Evolutionary conservation across 352 stramenopile species (phyloP).

Genomic region (Plasmopara muralis): DNA sequence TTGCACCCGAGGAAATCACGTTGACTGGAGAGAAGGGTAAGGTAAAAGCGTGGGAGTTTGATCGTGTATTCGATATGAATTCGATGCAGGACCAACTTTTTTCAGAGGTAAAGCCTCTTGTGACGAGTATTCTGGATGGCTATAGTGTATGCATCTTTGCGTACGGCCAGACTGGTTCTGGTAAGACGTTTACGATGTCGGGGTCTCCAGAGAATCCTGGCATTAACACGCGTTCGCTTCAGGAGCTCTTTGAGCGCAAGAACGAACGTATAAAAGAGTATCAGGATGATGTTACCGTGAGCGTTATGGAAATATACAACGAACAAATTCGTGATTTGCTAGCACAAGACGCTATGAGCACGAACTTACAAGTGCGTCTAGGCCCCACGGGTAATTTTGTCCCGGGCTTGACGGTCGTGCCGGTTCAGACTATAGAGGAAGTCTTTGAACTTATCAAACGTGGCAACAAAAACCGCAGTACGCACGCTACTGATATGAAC

Average conservation of each 20-base stretch:
- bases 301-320: slow-evolving; percentile 96
- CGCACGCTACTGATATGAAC: slow-evolving; percentile 85
- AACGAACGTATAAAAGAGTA: slow-evolving; percentile 58
- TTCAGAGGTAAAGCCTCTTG: slow-evolving; percentile 62
- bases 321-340: slow-evolving; percentile 93
- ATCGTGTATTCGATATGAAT: slow-evolving; percentile 75
- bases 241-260: slow-evolving; percentile 79
- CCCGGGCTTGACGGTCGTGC: slow-evolving; percentile 62
- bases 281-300: slow-evolving; percentile 83
- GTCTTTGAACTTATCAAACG: slow-evolving; percentile 81
- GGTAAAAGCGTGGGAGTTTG: slow-evolving; percentile 81
- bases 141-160: slow-evolving; percentile 90
- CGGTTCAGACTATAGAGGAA: slow-evolving; percentile 71
- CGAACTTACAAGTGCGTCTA: slow-evolving; percentile 79
- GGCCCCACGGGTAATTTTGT: slow-evolving; percentile 82
- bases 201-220: slow-evolving; percentile 59
- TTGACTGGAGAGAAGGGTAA: slow-evolving; percentile 78
- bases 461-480: slow-evolving; percentile 83
- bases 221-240: slow-evolving; percentile 81
- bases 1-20: slow-evolving; percentile 75
- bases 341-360: slow-evolving; percentile 68
- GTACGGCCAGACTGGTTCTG: slow-evolving; percentile 82
- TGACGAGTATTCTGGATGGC: slow-evolving; percentile 80
- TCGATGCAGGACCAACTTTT: slow-evolving; percentile 79
- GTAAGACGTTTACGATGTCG: slow-evolving; percentile 86